Evolutionary conservation across 441 rosid genomes (phyloP).

Genomic region (Raphanus hybrid): DNA sequence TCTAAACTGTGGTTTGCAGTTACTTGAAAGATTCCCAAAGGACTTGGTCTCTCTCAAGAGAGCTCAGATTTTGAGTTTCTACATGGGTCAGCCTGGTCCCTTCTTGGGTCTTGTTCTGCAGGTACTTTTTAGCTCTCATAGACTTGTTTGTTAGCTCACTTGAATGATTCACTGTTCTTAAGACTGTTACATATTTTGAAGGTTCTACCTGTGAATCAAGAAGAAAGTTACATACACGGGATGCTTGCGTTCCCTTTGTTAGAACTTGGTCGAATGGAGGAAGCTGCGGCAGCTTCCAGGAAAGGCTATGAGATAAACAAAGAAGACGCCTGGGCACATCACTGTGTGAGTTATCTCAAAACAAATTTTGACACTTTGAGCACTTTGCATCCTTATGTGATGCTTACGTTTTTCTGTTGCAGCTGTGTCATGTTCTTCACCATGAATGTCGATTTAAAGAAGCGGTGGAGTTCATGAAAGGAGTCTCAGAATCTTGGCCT

Average conservation of each 20-base stretch:
- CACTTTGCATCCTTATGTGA: not conserved
- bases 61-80: constrained; percentile 75
- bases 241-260: constrained; percentile 17
- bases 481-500: constrained; percentile 65
- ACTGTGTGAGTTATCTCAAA: constrained; percentile 65
- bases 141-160: constrained; percentile 16
- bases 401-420: constrained; percentile 28
- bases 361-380: not conserved
- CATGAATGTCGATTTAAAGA: constrained; percentile 75
- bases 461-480: constrained; percentile 90
- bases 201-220: too few species aligned
- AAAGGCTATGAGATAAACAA: constrained; percentile 73
- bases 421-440: constrained; percentile 92
- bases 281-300: constrained; percentile 82
- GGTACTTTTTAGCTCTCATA: not conserved
- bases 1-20: constrained; percentile 53
- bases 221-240: too few species aligned
- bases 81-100: constrained; percentile 71
- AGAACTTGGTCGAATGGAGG: constrained; percentile 69
- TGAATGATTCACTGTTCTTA: too few species aligned
- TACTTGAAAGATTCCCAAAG: constrained; percentile 67
- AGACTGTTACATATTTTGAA: too few species aligned
- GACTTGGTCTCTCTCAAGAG: constrained; percentile 79
- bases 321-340: constrained; percentile 83
- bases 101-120: constrained; percentile 57